These are phyloP conservation scores for Mesostigma viride DNA, from an alignment of 139 green algal genomes.

Conservation along the genomic window DNA sequence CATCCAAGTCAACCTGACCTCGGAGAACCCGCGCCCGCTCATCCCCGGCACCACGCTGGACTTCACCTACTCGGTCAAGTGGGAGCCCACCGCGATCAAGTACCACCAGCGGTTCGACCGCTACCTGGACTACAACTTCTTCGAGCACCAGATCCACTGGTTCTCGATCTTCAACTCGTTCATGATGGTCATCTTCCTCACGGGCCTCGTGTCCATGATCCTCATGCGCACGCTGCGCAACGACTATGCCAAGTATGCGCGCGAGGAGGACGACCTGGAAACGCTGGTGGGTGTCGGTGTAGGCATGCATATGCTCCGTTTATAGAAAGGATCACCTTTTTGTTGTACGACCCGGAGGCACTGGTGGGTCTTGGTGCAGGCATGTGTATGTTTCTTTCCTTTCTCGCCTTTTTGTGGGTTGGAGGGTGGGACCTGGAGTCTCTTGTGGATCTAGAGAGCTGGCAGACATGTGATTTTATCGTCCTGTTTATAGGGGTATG, in stretches of 20 bases:
- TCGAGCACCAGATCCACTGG: constrained; percentile 98
- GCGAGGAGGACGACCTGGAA: constrained; percentile 74
- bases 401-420: too few species aligned
- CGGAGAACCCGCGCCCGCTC: constrained; percentile 52
- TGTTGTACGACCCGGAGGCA: too few species aligned
- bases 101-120: constrained; percentile 82
- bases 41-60: constrained; percentile 45
- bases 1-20: constrained; percentile 92
- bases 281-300: constrained; percentile 48
- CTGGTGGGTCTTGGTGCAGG: background rate
- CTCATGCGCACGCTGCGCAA: constrained; percentile 83
- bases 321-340: too few species aligned
- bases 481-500: too few species aligned
- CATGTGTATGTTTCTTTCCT: background rate
- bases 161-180: constrained; percentile 97
- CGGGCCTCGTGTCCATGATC: constrained; percentile 90
- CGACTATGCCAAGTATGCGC: constrained; percentile 73
- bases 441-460: too few species aligned
- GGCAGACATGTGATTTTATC: too few species aligned
- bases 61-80: constrained; percentile 83
- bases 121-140: constrained; percentile 96
- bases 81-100: constrained; percentile 51
- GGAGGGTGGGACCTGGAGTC: too few species aligned
- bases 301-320: background rate
- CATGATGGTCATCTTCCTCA: constrained; percentile 99